Evolutionary conservation across 495 filamentous ascomycete genomes (phyloP).

Genomic region (Podospora pseudocomata): DNA sequence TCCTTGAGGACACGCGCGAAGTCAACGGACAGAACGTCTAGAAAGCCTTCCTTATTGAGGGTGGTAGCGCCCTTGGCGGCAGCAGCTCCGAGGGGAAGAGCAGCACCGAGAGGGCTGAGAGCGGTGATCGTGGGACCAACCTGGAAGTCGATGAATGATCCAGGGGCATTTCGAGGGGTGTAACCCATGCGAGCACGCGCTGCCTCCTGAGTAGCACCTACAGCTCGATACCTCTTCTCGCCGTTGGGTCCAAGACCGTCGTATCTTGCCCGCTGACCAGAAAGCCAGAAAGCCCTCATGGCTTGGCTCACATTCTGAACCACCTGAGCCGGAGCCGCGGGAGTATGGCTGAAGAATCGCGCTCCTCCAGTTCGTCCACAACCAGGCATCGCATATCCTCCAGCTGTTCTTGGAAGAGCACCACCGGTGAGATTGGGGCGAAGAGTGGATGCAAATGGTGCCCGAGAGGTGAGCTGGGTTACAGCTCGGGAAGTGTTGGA

Average conservation of each 20-base stretch:
- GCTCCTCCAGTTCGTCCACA: conserved; percentile 66
- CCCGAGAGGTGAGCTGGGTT: conserved; percentile 60
- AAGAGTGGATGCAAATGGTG: conserved; percentile 86
- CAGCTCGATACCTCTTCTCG: conserved; percentile 70
- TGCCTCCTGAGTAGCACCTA: conserved; percentile 67
- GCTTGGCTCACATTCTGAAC: conserved; percentile 92
- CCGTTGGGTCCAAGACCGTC: conserved; percentile 68
- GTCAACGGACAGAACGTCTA: conserved; percentile 80
- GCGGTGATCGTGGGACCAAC: conserved; percentile 84
- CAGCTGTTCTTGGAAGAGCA: conserved; percentile 74
- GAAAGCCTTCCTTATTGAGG: conserved; percentile 73
- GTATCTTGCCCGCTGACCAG: conserved; percentile 78
- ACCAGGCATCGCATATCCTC: conserved; percentile 74
- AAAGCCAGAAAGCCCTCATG: conserved; percentile 83
- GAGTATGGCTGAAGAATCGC: conserved; percentile 85
- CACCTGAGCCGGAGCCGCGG: conserved; percentile 80
- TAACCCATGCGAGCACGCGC: conserved; percentile 57
- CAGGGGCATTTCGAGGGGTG: conserved; percentile 56
- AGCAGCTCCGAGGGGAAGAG: conserved; percentile 32
- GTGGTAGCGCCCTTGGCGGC: conserved; percentile 39
- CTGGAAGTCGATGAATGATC: conserved; percentile 79
- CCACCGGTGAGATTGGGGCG: conserved; percentile 92
- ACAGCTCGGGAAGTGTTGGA: conserved; percentile 66
- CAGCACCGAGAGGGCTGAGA: conserved; percentile 58
- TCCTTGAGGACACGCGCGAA: conserved; percentile 86